These are phyloP conservation scores for Trametes maxima DNA, from an alignment of 768 basidiomycete genomes.

Conservation along the genomic window DNA sequence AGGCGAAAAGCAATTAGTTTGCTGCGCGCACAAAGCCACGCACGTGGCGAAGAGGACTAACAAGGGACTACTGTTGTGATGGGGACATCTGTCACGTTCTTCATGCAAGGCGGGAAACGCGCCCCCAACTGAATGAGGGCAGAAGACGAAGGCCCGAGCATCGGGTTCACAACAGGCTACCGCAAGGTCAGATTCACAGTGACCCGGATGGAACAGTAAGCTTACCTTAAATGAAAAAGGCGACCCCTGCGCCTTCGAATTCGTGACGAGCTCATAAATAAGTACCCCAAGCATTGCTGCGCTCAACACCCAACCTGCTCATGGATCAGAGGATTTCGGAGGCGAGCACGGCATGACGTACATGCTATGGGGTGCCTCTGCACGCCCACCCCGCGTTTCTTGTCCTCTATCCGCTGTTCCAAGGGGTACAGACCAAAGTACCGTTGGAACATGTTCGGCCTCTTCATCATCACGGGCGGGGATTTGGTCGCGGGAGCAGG, in stretches of 20 bases:
- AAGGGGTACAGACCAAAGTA: constrained; percentile 50
- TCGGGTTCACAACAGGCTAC: constrained; percentile 81
- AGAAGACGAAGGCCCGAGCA: constrained; percentile 87
- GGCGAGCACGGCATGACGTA: constrained; percentile 36
- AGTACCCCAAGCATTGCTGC: constrained; percentile 71
- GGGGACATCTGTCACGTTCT: constrained; percentile 58
- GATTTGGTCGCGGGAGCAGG: constrained; percentile 30
- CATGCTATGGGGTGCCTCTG: constrained; percentile 82
- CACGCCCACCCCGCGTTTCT: constrained; percentile 80
- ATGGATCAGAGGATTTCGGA: constrained; percentile 21
- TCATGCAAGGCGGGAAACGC: constrained; percentile 94
- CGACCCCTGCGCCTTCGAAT: constrained; percentile 73
- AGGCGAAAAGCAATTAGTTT: constrained; percentile 15
- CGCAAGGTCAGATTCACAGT: background rate
- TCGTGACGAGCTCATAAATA: constrained; percentile 84
- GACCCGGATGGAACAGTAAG: background rate
- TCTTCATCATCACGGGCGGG: constrained; percentile 3
- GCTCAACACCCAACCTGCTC: constrained; percentile 64
- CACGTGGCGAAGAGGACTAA: constrained; percentile 36
- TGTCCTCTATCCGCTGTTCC: constrained; percentile 85
- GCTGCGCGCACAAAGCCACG: constrained; percentile 12
- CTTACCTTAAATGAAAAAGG: constrained; percentile 83
- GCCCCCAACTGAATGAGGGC: constrained; percentile 88
- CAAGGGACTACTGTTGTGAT: constrained; percentile 60
- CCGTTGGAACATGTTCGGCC: constrained; percentile 23